Conservation (phyloP, 2,329 filamentous ascomycete species). For the Penicillium sp. region DNA sequence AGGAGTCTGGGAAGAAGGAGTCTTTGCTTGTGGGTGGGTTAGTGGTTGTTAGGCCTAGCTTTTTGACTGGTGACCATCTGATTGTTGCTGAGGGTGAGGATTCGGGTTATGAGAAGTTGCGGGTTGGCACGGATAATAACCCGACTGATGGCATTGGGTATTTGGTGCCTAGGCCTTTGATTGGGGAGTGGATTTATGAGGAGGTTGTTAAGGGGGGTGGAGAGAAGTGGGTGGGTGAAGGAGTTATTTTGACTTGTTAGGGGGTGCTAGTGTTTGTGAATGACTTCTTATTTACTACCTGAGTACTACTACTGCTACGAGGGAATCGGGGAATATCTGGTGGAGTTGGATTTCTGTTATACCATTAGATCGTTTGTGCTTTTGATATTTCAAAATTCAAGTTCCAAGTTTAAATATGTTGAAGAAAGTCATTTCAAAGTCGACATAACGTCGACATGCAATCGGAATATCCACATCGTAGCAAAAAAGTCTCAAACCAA, state of each 20-base stretch:
- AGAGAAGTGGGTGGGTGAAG: constrained; percentile 25
- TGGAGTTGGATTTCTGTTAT: no score
- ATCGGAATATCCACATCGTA: background rate
- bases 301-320: no score
- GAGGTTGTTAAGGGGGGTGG: constrained; percentile 24
- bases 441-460: no score
- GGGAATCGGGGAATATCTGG: no score
- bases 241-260: constrained; percentile 23
- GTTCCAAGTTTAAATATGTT: no score
- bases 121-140: constrained; percentile 31
- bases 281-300: no score
- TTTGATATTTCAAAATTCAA: no score
- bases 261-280: background rate
- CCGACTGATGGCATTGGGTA: constrained; percentile 35
- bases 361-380: no score
- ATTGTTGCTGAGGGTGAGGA: constrained; percentile 19
- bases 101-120: constrained; percentile 22
- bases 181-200: constrained; percentile 41
- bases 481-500: background rate
- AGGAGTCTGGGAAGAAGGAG: constrained; percentile 18
- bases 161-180: constrained; percentile 34
- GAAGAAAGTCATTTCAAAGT: no score
- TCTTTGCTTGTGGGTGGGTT: constrained; percentile 17
- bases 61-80: constrained; percentile 36
- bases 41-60: constrained; percentile 38